These are phyloP conservation scores for Pulveroboletus sp. DNA, from an alignment of 768 basidiomycete species.

Conservation along the genomic window DNA sequence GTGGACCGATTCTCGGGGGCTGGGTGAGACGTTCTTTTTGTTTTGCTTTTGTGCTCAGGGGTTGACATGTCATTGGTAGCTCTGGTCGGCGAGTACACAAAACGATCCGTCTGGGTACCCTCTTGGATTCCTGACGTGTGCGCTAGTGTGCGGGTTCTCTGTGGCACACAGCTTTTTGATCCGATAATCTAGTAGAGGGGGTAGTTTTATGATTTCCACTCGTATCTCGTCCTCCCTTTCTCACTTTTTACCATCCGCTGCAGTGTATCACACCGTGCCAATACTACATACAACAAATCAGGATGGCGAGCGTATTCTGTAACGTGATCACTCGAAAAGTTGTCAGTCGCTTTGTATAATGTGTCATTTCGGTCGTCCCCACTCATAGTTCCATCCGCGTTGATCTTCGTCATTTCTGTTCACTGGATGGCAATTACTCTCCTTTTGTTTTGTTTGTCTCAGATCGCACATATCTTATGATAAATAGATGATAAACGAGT, in stretches of 20 bases:
- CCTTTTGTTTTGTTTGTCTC: neutral
- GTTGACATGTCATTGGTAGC: slow-evolving; percentile 32
- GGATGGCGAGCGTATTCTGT: neutral
- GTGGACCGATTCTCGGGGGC: slow-evolving; percentile 83
- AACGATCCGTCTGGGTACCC: slow-evolving; percentile 68
- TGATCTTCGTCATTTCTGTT: neutral
- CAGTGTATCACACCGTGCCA: neutral
- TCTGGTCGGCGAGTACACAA: slow-evolving; percentile 71
- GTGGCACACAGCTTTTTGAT: slow-evolving; percentile 74
- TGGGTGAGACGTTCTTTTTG: slow-evolving; percentile 44
- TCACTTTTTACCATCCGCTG: neutral
- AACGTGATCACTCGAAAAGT: neutral
- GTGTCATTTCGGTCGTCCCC: neutral
- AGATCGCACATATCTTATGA: neutral
- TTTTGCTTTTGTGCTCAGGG: neutral
- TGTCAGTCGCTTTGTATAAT: neutral
- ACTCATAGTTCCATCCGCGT: neutral
- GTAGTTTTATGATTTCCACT: neutral
- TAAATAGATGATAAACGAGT: neutral
- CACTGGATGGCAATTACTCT: neutral
- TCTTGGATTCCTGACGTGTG: slow-evolving; percentile 67
- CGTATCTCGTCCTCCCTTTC: neutral
- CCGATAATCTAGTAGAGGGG: slow-evolving; percentile 51
- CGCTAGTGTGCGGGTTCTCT: slow-evolving; percentile 54
- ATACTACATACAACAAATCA: neutral